These are phyloP conservation scores for Gossypium raimondii DNA, from an alignment of 345 rosid species.

Conservation along the genomic window DNA sequence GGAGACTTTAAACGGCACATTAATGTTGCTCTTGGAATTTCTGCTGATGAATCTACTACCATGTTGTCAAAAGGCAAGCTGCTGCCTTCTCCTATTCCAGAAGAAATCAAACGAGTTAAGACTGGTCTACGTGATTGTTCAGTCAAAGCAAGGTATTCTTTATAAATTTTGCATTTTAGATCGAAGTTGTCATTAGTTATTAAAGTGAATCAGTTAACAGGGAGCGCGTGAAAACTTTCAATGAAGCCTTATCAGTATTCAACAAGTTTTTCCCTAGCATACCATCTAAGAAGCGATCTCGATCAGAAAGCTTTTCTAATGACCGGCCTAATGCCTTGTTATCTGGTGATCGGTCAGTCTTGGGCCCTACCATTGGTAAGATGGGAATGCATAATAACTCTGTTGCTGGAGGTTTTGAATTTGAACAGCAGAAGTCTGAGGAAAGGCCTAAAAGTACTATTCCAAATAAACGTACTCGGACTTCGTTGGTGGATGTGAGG, in stretches of 20 bases:
- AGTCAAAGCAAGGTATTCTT: slow-evolving; percentile 79
- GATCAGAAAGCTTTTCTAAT: slow-evolving; percentile 59
- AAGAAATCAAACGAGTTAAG: slow-evolving; percentile 75
- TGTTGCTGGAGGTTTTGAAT: slow-evolving; percentile 53
- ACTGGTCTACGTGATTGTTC: slow-evolving; percentile 56
- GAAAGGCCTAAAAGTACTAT: slow-evolving; percentile 65
- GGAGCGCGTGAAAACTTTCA: slow-evolving; percentile 70
- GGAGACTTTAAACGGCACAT: slow-evolving; percentile 67
- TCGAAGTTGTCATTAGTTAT: slow-evolving; percentile 26
- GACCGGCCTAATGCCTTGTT: slow-evolving; percentile 49
- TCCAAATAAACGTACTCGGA: slow-evolving; percentile 89
- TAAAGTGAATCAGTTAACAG: slow-evolving; percentile 45
- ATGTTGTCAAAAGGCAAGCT: slow-evolving; percentile 60
- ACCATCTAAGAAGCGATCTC: slow-evolving; percentile 83
- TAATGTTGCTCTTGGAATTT: slow-evolving; percentile 69
- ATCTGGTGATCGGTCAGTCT: slow-evolving; percentile 55
- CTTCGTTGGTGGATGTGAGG: slow-evolving; percentile 75
- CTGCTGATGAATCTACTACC: slow-evolving; percentile 67
- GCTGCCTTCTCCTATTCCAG: slow-evolving; percentile 48
- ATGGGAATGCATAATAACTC: slow-evolving; percentile 68
- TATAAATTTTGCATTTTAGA: slow-evolving; percentile 19
- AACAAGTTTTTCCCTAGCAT: slow-evolving; percentile 70
- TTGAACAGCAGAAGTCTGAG: slow-evolving; percentile 72
- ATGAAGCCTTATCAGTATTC: slow-evolving; percentile 74
- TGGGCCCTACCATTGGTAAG: slow-evolving; percentile 59